phyloP scores from a whole-genome alignment of 305 asterid genomes.

The Solanum hybrid region DNA sequence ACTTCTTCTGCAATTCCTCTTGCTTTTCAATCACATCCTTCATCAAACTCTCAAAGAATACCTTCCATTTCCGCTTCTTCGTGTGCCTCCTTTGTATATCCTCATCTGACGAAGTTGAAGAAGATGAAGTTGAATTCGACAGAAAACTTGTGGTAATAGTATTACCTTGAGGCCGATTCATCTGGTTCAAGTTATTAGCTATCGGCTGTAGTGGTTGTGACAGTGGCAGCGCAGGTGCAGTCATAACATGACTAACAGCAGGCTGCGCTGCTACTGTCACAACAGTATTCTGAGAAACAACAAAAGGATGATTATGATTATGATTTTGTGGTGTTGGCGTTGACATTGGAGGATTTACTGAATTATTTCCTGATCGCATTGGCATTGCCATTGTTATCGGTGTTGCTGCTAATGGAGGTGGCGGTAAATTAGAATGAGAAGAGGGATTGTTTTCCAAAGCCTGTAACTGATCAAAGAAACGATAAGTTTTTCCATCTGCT shows the following conservation, averaged over 20 bases:
- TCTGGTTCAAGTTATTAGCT: background rate
- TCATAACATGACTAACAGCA: background rate
- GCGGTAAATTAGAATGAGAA: conserved; percentile 17
- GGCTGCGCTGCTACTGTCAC: background rate
- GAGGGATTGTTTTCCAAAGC: conserved; percentile 47
- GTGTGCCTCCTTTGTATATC: conserved; percentile 19
- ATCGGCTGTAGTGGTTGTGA: background rate
- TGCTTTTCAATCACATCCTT: conserved; percentile 49
- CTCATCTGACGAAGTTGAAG: background rate
- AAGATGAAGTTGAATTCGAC: background rate
- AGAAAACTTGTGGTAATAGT: background rate
- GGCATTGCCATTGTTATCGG: conserved; percentile 26
- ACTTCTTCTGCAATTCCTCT: conserved; percentile 49
- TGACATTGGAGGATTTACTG: background rate
- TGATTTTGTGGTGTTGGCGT: background rate
- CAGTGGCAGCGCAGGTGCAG: background rate
- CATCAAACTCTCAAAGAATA: conserved; percentile 39
- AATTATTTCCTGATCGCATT: background rate
- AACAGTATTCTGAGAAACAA: background rate
- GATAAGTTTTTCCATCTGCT: conserved; percentile 32
- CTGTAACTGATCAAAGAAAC: conserved; percentile 41
- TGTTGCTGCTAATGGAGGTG: conserved; percentile 22
- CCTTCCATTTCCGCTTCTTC: conserved; percentile 31
- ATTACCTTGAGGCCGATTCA: background rate
- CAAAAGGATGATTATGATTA: background rate